Percentiles rank a stretch among this genome's conserved stretches.
Evolutionary conservation across 768 basidiomycete species (phyloP).

Genomic region (Suillus subluteus): DNA sequence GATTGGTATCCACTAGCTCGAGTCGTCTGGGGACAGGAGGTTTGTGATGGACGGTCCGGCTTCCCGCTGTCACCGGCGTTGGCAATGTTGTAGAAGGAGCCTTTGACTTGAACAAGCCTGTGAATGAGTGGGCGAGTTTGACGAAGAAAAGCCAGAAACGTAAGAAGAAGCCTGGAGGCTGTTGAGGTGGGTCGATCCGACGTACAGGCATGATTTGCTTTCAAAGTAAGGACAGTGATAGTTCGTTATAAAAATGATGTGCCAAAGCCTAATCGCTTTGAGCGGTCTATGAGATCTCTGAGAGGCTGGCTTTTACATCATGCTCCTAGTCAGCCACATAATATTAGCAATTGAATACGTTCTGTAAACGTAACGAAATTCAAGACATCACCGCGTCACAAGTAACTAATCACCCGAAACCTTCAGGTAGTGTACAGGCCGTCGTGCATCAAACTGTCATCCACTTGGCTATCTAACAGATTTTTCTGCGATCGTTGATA

Average conservation of each 20-base stretch:
- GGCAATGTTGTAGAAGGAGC: constrained; percentile 3
- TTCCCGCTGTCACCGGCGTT: constrained; percentile 8
- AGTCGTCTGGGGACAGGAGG: background rate
- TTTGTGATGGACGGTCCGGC: background rate
- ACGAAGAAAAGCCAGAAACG: constrained; percentile 12
- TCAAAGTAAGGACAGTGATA: constrained; percentile 11
- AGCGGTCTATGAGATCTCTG: background rate
- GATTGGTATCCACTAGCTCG: background rate
- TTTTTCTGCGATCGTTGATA: background rate
- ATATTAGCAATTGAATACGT: constrained; percentile 2
- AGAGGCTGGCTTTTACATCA: constrained; percentile 13
- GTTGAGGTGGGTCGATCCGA: constrained; percentile 3
- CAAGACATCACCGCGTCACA: constrained; percentile 1
- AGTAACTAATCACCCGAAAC: background rate
- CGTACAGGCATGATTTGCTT: constrained; percentile 5
- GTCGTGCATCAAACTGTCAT: background rate
- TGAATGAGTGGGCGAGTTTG: constrained; percentile 8
- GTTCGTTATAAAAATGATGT: background rate
- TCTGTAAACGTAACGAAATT: constrained; percentile 3
- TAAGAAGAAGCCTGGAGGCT: constrained; percentile 4
- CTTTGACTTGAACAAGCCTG: constrained; percentile 6
- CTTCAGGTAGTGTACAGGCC: background rate
- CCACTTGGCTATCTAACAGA: background rate
- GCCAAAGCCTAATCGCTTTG: background rate
- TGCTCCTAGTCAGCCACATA: constrained; percentile 5